Evolutionary conservation across 2,329 filamentous ascomycete genomes (phyloP).

Genomic region (Pyricularia grisea): DNA sequence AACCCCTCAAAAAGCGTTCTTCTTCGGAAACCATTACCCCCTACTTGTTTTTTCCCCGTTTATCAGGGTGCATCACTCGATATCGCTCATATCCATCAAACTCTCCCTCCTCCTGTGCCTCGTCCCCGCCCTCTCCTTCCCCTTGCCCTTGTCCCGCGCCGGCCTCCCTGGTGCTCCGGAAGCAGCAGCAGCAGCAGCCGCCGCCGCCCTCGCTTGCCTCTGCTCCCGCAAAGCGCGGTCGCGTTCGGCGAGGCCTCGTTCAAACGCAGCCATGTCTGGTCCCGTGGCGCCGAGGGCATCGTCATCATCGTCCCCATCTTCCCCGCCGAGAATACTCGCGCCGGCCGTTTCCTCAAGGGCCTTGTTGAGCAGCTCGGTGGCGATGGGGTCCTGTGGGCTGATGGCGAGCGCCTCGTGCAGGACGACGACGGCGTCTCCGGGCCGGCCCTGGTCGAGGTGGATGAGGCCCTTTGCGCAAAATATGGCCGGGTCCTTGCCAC

Average conservation of each 20-base stretch:
- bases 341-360: constrained; percentile 55
- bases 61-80: neutral
- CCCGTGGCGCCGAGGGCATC: constrained; percentile 13
- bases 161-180: constrained; percentile 8
- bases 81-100: constrained; percentile 7
- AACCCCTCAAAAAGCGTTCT: neutral
- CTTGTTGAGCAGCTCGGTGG: constrained; percentile 67
- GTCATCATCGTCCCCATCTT: constrained; percentile 34
- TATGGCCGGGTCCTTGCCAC: constrained; percentile 68
- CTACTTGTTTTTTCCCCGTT: neutral
- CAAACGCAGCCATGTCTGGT: constrained; percentile 33
- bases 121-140: constrained; percentile 27
- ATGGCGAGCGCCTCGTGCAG: constrained; percentile 80
- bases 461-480: constrained; percentile 81
- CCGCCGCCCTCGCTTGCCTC: constrained; percentile 17
- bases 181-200: constrained; percentile 7
- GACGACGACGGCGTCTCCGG: constrained; percentile 69
- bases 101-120: constrained; percentile 19
- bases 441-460: constrained; percentile 64
- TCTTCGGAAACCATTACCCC: neutral
- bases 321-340: constrained; percentile 23
- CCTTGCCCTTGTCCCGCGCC: constrained; percentile 34
- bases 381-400: constrained; percentile 69
- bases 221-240: constrained; percentile 34
- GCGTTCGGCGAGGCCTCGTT: constrained; percentile 39